Percentiles rank a stretch among this genome's conserved stretches.
These are phyloP conservation scores for Saccharomycopsis oosterbeekiorum DNA, from an alignment of 805 yeast species.

Conservation along the genomic window DNA sequence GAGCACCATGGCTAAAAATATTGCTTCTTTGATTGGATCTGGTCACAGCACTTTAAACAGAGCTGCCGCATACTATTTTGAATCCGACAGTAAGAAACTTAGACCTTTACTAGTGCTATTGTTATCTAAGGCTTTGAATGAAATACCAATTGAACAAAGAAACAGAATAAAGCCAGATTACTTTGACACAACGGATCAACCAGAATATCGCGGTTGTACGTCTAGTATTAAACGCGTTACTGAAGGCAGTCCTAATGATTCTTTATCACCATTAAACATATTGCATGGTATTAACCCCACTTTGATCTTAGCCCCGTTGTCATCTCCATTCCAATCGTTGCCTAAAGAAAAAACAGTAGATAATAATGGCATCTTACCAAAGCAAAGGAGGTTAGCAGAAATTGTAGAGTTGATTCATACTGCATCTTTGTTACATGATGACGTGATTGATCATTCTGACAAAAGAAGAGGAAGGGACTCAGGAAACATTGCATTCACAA, in stretches of 20 bases:
- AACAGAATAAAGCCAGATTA: constrained; percentile 52
- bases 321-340: constrained; percentile 65
- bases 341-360: constrained; percentile 45
- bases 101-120: constrained; percentile 84
- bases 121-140: constrained; percentile 68
- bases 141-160: constrained; percentile 62
- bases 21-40: constrained; percentile 77
- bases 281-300: constrained; percentile 87
- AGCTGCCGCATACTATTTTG: constrained; percentile 91
- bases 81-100: constrained; percentile 92
- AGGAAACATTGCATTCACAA: constrained; percentile 89
- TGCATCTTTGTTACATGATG: constrained; percentile 91
- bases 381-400: constrained; percentile 91
- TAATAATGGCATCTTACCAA: constrained; percentile 77
- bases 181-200: constrained; percentile 57
- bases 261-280: constrained; percentile 71
- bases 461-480: constrained; percentile 83
- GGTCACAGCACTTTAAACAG: constrained; percentile 90
- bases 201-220: constrained; percentile 45
- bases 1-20: constrained; percentile 80
- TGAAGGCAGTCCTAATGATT: constrained; percentile 37
- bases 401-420: constrained; percentile 98
- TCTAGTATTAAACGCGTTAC: constrained; percentile 40
- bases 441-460: constrained; percentile 86
- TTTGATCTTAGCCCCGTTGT: constrained; percentile 71